Base-by-base conservation (phyloP, 331 rosid genomes). In the Malus hybrid region DNA sequence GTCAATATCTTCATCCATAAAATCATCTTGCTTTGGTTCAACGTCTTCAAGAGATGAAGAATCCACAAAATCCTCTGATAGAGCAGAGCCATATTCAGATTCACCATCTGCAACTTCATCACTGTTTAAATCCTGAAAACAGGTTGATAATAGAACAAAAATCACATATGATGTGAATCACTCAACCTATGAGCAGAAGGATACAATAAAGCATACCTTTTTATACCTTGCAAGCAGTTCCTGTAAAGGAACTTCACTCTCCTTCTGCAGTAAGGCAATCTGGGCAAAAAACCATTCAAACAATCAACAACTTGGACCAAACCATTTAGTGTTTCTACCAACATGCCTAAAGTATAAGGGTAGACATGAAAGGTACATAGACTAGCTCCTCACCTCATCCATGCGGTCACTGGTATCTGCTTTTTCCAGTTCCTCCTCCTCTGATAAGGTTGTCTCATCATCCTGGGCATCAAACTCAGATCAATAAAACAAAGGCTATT, bases 211-310 rank as follows among this genome's bases (percentile, higher is more conserved):
- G 90, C 85, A 9, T 83, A 94, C 99, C 99, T 90, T 89, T 83
- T 82, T 93, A 86, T 90, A 94, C 93, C 93, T 92, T 82, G 97
- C 92, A 85, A 92, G 93, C 78, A 94, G 87, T 75, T 94, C 97
- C 89, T 92, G 96, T 70, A 94, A 81, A 32, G 97, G 90, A 70
- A 92, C 84, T 31, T 86, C 93, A 90, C 93, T 86, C 91, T 94
- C 99, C 87, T 84, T 85, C 81, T 90, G 97, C 76, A 94, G 89
- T 80, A 94, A 79, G 42, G 88, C 88, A 89, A 94, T 89, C 99
- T 94, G 82, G 75, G 75, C 28, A 63, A 27, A 24, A 76, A 7
- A 67, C 27, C 57, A 73, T 34, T n/a, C 55, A 48, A 71, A 57
- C 36, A 29, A 59, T 39, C 55, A 32, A 36, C 31, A 62, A 20